Conservation (phyloP, 116 monocot species). For the Cymodocea nodosa region DNA sequence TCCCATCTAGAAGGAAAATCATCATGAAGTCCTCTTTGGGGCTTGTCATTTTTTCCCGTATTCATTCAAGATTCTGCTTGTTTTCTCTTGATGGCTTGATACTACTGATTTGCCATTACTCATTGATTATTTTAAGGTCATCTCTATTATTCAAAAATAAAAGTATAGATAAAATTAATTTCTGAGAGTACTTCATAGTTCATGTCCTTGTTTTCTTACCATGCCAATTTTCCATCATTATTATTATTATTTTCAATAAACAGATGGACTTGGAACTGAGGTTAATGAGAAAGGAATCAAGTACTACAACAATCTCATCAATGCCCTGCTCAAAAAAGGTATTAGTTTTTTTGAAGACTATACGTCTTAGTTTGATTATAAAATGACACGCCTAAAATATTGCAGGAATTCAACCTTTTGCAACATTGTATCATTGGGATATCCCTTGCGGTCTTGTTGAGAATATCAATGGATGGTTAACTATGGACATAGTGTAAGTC, state of each 20-base stretch:
- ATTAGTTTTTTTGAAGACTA: neutral
- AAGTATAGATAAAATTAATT: neutral
- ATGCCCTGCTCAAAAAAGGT: conserved; percentile 86
- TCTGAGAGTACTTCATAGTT: neutral
- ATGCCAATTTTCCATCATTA: neutral
- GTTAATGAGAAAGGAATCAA: conserved; percentile 67
- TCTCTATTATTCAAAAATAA: neutral
- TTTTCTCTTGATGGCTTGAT: too few species aligned
- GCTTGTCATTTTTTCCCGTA: too few species aligned
- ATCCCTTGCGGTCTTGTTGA: conserved; percentile 69
- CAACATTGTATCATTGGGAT: conserved; percentile 96
- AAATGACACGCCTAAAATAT: neutral
- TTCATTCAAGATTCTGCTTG: too few species aligned
- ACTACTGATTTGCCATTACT: too few species aligned
- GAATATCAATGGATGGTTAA: conserved; percentile 72
- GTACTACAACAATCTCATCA: conserved; percentile 88
- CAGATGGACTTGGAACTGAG: conserved; percentile 84
- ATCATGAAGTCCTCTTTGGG: too few species aligned
- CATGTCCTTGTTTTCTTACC: neutral
- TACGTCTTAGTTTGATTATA: neutral
- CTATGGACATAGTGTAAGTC: conserved; percentile 74
- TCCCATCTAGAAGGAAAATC: too few species aligned
- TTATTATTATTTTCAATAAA: conserved; percentile 1
- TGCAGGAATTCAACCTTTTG: conserved; percentile 88
- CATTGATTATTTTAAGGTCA: too few species aligned